These are phyloP conservation scores for Penicillium vulpinum DNA, from an alignment of 2,329 filamentous ascomycete species.

Conservation along the genomic window DNA sequence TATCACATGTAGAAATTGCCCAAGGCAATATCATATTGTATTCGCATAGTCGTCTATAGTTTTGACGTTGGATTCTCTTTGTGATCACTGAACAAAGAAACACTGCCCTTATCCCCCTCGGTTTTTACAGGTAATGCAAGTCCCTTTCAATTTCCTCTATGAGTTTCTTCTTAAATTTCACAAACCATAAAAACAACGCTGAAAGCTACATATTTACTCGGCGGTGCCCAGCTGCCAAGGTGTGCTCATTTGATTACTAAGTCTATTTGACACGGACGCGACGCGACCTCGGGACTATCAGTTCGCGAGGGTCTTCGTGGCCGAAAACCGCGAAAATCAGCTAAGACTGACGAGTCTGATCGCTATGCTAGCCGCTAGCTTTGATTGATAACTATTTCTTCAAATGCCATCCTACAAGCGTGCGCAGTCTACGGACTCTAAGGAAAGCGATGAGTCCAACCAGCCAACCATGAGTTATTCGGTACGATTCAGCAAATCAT, in stretches of 20 bases:
- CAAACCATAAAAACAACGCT: not conserved
- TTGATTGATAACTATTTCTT: not conserved
- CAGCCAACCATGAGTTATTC: slow-evolving; percentile 24
- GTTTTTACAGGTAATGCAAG: not conserved
- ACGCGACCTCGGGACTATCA: not conserved
- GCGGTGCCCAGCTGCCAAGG: too few relatives aligned
- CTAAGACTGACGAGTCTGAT: not conserved
- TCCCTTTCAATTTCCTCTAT: too few relatives aligned
- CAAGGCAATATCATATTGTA: not conserved
- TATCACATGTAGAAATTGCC: not conserved
- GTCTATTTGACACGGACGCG: not conserved
- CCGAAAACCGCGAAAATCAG: not conserved
- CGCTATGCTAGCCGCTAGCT: not conserved
- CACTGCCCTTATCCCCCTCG: not conserved
- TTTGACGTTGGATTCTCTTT: not conserved
- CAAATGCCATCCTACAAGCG: slow-evolving; percentile 48
- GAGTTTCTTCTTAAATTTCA: not conserved
- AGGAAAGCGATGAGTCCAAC: slow-evolving; percentile 33
- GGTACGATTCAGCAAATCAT: slow-evolving; percentile 29
- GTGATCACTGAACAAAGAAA: not conserved
- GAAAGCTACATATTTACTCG: not conserved
- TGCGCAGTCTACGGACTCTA: slow-evolving; percentile 33
- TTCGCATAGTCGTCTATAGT: not conserved
- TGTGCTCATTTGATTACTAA: not conserved
- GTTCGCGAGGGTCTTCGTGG: not conserved